Evolutionary conservation across 345 rosid species (phyloP), one percentile per base, ranked within the genome.

Genomic region (Brassica carinata): DNA sequence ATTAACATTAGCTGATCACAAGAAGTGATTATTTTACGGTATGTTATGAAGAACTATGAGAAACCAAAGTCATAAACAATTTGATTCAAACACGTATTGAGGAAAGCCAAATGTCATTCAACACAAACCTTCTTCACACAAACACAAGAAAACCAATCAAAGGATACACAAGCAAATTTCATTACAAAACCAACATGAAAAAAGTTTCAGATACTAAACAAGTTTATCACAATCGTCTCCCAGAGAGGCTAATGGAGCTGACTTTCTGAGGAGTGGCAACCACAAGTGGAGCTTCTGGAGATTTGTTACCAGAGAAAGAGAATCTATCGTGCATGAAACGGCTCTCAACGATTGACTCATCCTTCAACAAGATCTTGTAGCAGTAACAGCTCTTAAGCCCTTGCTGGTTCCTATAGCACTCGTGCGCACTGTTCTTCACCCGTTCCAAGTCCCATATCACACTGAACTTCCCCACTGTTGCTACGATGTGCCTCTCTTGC

Each of bases 351-450:
- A 95, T 95, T 4, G 98, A 91, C 53, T 95, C 99, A 34, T 95
- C 98, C 87, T 95, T 95, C 87, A 89, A 77, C 77, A 93, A 85
- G 18, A 90, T 91, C 92, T 95, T 91, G 80, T 93, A 95, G 67
- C 99, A 95, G 66, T 95, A 93, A 69, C 99, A 95, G 87, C 99
- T 93, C 86, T 95, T 93, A 23, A 93, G 94, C 43, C 98, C 99
- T 73, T 91, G 93, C 82, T 95, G 99, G 83, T 89, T 89, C 69
- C 83, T 84, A 81, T 91, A 95, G 87, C 99, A 95, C 34, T 84
- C 88, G 55, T 93, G 99, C 5, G 85, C 90, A 57, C 85, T 88
- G 90, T 93, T 93, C 94, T 95, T 95, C 87, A 93, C 98, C 84
- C 87, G 90, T 86, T 91, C 96, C 85, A 95, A 91, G 79, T 95